Evolutionary conservation across 1,284 basidiomycete species (phyloP), one percentile per base, ranked within the genome.

Genomic region (Rhizopogon hawkerae): DNA sequence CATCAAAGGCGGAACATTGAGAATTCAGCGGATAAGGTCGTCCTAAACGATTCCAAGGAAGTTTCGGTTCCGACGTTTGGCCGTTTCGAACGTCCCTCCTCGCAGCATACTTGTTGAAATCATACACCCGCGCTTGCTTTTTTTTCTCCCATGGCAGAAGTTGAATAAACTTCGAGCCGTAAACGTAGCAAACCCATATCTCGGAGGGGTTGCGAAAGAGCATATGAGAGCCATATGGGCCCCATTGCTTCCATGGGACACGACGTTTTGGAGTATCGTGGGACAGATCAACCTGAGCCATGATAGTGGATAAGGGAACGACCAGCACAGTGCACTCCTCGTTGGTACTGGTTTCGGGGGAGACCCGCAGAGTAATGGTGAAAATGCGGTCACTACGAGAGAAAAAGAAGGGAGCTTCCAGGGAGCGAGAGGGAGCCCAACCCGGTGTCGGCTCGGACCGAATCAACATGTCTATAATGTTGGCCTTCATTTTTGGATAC

Each of bases 101-200:
- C 13, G 54, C 45, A 1, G 62, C 48, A 35, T 60, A 55, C 0
- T 46, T 61, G 50, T 63, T 66, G 10, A 67, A 67, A 52, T 63
- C 61, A 38, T 65, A 67, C 8, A 53, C 45, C n/a, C 54, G 53
- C 3, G 59, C 65, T 2, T 21, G 23, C 1, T 50, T 52, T 26
- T 54, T 54, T 3, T 45, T 33, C 13, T 45, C 52, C 64, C 63
- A 62, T 42, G 41, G 51, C 34, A 59, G 26, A 34, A 55, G 54
- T 35, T 56, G 60, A 54, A 68, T 68, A 50, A 67, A 79, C 53
- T 67, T 71, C 57, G 69, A 71, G 7, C 80, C 81, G 51, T 73
- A 73, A 7, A 77, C 69, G 57, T 77, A 79, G 61, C 81, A 83
- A 7, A 79, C 75, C 77, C 78, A 83, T 8, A 66, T 64, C 7